Base-by-base conservation (phyloP, 2,329 filamentous ascomycete species). In the Apiospora saccharicola region DNA sequence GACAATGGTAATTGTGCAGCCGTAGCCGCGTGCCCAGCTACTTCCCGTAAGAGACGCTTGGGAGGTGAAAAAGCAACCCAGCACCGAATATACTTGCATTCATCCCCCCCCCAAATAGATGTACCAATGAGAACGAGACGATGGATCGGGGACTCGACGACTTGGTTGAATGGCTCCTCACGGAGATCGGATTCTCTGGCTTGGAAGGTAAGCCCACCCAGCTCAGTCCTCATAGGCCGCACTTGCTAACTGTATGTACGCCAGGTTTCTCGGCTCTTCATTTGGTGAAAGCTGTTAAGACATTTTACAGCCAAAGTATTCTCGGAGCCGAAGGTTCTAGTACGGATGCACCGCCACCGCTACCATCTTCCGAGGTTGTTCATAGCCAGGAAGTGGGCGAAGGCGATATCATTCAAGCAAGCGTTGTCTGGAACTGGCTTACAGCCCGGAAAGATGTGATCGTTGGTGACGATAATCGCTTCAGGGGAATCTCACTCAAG, bases 171-270 rank as follows among this genome's bases (percentile, higher is more conserved):
- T 82, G 80, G 73, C 82, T 86, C 73, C 79, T 86, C 71, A 81
- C 79, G 1, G 83, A 86, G 78, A 84, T 85, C 57, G 83, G 83
- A 24, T 85, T 84, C 76, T 82, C 81, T 47, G 84, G 84, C 46
- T 79, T 82, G 71, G 79, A 79, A 74, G 84, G 84, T 86, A 73
- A 77, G 84, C 80, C 68, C 47, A 47, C 22, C 68, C n/a, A 16
- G 41, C 12, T 34, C 16, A n/a, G 16, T 37, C 22, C 8, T 41
- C 57, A n/a, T 30, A 57, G 4, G 26, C 43, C 14, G 34, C 6
- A 16, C 30, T 26, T 47, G n/a, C 41, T 68, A 7, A 68, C 67
- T 30, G 12, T 6, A 34, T 14, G 13, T 3, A n/a, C 6, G n/a
- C 3, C 72, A 81, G 79, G 79, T 16, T 80, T 78, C 69, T 78